Evolutionary conservation across 352 stramenopile species (phyloP), one percentile per base, ranked within the genome.

Genomic region (Elongisporangium prolatum): DNA sequence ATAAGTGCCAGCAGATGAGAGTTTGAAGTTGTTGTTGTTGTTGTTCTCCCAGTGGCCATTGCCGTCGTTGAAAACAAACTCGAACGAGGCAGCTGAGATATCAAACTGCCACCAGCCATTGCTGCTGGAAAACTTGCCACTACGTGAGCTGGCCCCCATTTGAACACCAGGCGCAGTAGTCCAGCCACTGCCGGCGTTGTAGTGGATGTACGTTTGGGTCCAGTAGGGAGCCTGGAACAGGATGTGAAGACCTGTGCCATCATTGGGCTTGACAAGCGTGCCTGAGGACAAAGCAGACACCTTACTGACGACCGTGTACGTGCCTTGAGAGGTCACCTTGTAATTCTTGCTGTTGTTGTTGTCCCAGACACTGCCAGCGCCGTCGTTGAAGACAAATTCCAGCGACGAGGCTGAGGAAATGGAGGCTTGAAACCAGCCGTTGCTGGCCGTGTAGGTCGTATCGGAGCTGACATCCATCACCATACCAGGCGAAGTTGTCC

Each of bases 11-110:
- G 64, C 58, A 0, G 61, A 44, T 0, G 56, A 62, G 48, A 71
- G 21, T 25, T 72, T 69, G 68, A 80, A 80, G 61, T 82, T 82
- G 28, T 38, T 60, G 54, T 69, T 69, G 50, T 56, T 48, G 37
- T 78, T 80, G 61, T 67, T 77, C 54, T 83, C 75, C 75, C 72
- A 86, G 13, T 62, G 48, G 6, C 64, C 64, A 18, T 65, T 62
- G 53, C 72, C 68, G 50, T 81, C 65, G 44, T 78, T 80, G 56
- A 82, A 82, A 0, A 67, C 64, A 18, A 82, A 67, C 52, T 81
- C 66, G 24, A 81, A 37, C 0, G 61, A 60, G 0, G 59, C 55
- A 3, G 62, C 59, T 4, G 65, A 50, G 25, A 83, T 44, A 40
- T 59, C 61, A 28, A 72, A 75, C n/a, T 65, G 52, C 56, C 71